phyloP scores from a whole-genome alignment of 2,329 filamentous ascomycete species.

The Botrytis squamosa region DNA sequence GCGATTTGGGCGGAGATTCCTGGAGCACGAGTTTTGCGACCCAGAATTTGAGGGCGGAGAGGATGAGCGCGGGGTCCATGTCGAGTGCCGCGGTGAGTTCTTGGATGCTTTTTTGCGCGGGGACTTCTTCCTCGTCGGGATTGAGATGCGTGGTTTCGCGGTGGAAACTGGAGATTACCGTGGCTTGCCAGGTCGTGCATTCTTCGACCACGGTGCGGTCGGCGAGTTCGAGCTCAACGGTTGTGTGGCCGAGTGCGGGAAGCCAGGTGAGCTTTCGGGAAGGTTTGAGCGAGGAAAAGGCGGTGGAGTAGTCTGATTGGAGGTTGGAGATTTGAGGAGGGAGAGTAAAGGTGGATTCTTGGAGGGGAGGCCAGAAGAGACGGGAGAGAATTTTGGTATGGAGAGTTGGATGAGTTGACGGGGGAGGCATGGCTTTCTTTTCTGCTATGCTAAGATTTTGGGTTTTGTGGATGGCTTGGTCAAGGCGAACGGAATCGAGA shows the following conservation, averaged over 20 bases:
- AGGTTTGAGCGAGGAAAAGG: conserved; percentile 77
- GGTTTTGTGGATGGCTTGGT: conserved; percentile 61
- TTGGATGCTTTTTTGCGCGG: conserved; percentile 46
- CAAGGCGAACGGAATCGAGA: conserved; percentile 74
- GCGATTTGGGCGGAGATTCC: conserved; percentile 49
- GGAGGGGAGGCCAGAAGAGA: conserved; percentile 87
- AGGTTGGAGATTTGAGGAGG: conserved; percentile 58
- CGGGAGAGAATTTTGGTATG: conserved; percentile 86
- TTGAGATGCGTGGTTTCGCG: conserved; percentile 34
- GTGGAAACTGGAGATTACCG: conserved; percentile 82
- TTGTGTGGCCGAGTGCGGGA: conserved; percentile 75
- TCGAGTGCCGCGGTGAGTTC: conserved; percentile 56
- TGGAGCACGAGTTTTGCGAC: conserved; percentile 64
- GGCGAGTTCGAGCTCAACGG: conserved; percentile 76
- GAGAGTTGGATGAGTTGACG: conserved; percentile 45
- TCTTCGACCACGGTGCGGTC: conserved; percentile 74
- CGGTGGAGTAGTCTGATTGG: conserved; percentile 69
- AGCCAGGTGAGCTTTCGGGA: conserved; percentile 88
- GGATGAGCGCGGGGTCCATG: conserved; percentile 73
- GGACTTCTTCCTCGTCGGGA: conserved; percentile 26
- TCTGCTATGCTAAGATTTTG: conserved; percentile 42
- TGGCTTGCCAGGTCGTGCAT: conserved; percentile 81
- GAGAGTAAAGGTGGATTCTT: conserved; percentile 65
- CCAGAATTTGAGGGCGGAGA: conserved; percentile 70
- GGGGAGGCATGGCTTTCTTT: conserved; percentile 37